Evolutionary conservation across 2,329 filamentous ascomycete species (phyloP), one percentile per base, ranked within the genome.

Genomic region (Dactylellina leptospora): DNA sequence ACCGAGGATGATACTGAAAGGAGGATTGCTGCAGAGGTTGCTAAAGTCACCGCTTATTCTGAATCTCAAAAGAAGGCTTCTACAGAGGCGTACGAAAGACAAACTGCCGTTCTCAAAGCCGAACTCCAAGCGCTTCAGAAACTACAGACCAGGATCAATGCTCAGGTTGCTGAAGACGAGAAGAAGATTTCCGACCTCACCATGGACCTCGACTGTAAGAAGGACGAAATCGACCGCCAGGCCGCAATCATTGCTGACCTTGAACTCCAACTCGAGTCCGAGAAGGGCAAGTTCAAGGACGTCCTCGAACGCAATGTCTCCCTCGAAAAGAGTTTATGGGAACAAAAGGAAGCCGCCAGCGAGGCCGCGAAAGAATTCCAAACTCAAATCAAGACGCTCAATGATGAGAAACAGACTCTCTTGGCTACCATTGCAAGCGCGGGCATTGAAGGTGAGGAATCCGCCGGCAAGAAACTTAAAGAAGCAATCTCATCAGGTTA

Each of bases 271-370:
- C 59, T 72, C 11, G 68, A 72, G 38, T 72, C 68, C 20, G 68
- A 72, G 38, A 72, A 55, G 23, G 68, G 68, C 2, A 72, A 72
- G 18, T 72, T 72, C 59, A 72, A 72, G 68, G 59, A 72, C 28
- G 27, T 64, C 33, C 68, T 72, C 36, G 68, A 72, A 22, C 68
- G 68, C 23, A 72, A 72, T 30, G 68, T 64, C 18, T 64, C 68
- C 18, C 59, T 72, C 27, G 68, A 72, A 33, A 64, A 72, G 47
- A 59, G 47, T 44, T 54, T 72, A 11, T 72, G 68, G 68, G 68
- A 72, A 25, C 59, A 72, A 30, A 72, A 72, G 40, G 68, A 72
- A 25, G 59, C 68, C 28, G 53, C 59, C 27, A 59, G 44, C 18
- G 53, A 72, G 25, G 59, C 68, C 27, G 44, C 68, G 2, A 72